Evolutionary conservation across 176 grass and related monocot genomes (phyloP).

Genomic region (Saccharum officinarum): DNA sequence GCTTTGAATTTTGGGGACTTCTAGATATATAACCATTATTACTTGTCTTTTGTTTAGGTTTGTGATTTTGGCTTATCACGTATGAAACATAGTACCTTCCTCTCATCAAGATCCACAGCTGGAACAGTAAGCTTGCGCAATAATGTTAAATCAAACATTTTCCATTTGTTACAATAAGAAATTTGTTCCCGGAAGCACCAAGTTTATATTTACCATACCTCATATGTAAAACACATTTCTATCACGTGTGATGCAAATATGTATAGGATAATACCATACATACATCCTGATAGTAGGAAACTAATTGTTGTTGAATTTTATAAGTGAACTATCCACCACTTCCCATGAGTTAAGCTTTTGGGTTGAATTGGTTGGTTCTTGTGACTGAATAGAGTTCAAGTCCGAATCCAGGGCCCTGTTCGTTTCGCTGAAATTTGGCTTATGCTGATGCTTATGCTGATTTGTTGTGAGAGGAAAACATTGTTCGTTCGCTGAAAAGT

Average conservation of each 20-base stretch:
- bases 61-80: constrained; percentile 99
- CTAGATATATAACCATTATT: constrained; percentile 28
- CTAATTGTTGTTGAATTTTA: neutral
- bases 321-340: neutral
- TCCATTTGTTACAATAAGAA: constrained; percentile 30
- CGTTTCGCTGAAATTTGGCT: no score
- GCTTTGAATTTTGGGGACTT: neutral
- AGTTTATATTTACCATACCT: neutral
- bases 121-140: constrained; percentile 84
- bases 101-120: constrained; percentile 96
- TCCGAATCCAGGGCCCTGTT: neutral
- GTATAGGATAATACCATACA: constrained; percentile 2
- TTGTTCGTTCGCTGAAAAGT: no score
- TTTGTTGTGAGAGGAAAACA: no score
- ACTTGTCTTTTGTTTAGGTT: constrained; percentile 55
- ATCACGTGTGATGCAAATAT: neutral
- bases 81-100: constrained; percentile 88
- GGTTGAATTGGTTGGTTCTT: neutral
- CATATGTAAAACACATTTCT: constrained; percentile 9
- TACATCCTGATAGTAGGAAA: neutral
- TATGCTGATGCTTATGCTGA: no score
- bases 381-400: neutral
- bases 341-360: neutral
- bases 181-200: constrained; percentile 4
- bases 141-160: constrained; percentile 27